Evolutionary conservation across 2,329 filamentous ascomycete species (phyloP), one percentile per base, ranked within the genome.

Genomic region (Neonectria ditissima): DNA sequence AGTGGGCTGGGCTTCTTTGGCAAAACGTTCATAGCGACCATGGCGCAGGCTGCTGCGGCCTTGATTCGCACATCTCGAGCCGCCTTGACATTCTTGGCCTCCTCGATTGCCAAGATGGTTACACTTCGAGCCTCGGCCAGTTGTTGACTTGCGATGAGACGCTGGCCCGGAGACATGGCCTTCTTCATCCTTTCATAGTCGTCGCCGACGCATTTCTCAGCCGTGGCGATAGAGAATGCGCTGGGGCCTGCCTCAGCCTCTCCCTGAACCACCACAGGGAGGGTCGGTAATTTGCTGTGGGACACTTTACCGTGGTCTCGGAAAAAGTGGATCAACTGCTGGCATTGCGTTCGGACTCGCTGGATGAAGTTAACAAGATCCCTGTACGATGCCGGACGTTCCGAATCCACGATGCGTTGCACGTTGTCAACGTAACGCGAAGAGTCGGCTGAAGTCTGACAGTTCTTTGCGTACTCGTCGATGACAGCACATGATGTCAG

Each of bases 1-100:
- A 97, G 89, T 18, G 91, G 88, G 65, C 93, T 94, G 10, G 95
- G 94, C 77, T 97, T 98, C 86, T 97, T 98, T 0, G 97, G 95
- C 10, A 97, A 86, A 30, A 92, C 86, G 62, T 90, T 89, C 80
- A 98, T 90, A n/a, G 94, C 91, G 52, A 99, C 92, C 60, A 98
- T 81, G 11, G 94, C 94, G 67, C 92, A 93, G 11, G 95, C 93
- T 20, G 94, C 92, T 7, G 93, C 92, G 16, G 96, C 93, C 76
- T 90, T 91, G 76, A 99, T 91, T 39, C 96, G 91, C 55, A 94
- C 83, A 78, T 99, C 96, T 45, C 94, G 90, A 58, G 91, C 87
- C 32, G 91, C 89, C 79, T 97, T 97, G 69, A 93, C 86, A 2
- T 84, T 78, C 73, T 89, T 92, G 13, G 94, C 93, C 73, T 97